Evolutionary conservation across 345 rosid genomes (phyloP), one percentile per base, ranked within the genome.

Genomic region (Eucalyptus pauciflora): DNA sequence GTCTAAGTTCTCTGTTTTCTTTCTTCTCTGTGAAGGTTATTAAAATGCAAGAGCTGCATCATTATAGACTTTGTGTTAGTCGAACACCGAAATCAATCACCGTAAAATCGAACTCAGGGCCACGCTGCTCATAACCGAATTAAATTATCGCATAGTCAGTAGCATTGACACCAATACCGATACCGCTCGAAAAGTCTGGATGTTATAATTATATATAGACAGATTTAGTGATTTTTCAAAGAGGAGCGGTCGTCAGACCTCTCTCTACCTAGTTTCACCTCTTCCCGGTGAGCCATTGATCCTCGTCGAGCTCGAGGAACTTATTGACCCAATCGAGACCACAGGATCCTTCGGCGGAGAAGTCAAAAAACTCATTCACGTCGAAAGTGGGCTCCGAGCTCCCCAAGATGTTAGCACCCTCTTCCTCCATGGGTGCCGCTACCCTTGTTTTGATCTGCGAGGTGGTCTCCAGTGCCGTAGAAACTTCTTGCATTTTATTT

Each of bases 261-360:
- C 46, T 24, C 54, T 18, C 79, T 29, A 15, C 31, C 10, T 0
- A 37, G 41, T 22, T 83, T 85, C 87, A 62, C 37, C 69, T 89
- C 45, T 64, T 87, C 15, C 90, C 89, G 13, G 87, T 41, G 86
- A 91, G 90, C 88, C 91, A 89, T 50, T 41, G 76, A 69, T 90
- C 87, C 16, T 88, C 91, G 43, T 93, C 94, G 7, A 92, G 90
- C 49, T 93, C 90, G 18, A 93, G 92, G 60, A 93, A 94, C 79
- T 93, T 91, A 62, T 90, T 92, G 12, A 93, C 91, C 95, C 97
- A 95, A 4, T 93, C 97, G 76, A 93, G 89, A 16, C 89, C 93
- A 45, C 20, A 88, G 15, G 92, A 89, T 49, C 91, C 94, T 67
- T 94, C 91, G 7, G 71, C 50, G 3, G 94, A 90, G 88, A 93